phyloP scores from a whole-genome alignment of 768 basidiomycete genomes.

The Rhodotorula paludigena region DNA sequence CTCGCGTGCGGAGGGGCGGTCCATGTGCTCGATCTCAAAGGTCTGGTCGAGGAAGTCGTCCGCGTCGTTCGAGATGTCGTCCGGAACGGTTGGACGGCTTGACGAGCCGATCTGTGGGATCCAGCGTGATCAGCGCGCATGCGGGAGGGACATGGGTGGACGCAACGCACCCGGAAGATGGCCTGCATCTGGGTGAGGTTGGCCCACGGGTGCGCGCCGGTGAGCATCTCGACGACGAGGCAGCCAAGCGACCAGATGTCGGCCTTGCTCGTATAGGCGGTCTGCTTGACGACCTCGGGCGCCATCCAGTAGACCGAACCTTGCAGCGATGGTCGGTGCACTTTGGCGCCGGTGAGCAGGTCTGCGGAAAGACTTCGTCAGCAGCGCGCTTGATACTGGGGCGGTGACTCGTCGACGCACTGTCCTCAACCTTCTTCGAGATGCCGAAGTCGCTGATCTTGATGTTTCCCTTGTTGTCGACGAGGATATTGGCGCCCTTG shows the following conservation, averaged over 20 bases:
- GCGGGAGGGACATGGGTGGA: not conserved
- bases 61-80: conserved; percentile 83
- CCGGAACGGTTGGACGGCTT: conserved; percentile 77
- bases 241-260: conserved; percentile 96
- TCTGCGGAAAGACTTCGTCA: conserved; percentile 33
- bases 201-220: conserved; percentile 90
- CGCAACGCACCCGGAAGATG: conserved; percentile 74
- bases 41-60: conserved; percentile 79
- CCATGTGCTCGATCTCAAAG: conserved; percentile 50
- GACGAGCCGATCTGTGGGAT: conserved; percentile 69
- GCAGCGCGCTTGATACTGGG: too few relatives aligned
- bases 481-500: conserved; percentile 96
- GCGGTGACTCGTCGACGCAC: conserved; percentile 54
- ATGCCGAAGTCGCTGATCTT: conserved; percentile 99
- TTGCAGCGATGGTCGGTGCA: conserved; percentile 86
- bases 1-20: conserved; percentile 47
- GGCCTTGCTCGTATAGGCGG: conserved; percentile 90
- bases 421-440: conserved; percentile 94
- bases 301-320: conserved; percentile 99
- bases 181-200: conserved; percentile 98
- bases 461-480: conserved; percentile 84
- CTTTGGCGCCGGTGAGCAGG: conserved; percentile 55
- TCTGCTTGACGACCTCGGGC: conserved; percentile 96
- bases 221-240: conserved; percentile 98
- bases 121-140: not conserved